Percentiles rank a stretch among this genome's conserved stretches.
These are phyloP conservation scores for Gossypium arboreum DNA, from an alignment of 345 rosid genomes.

Conservation along the genomic window DNA sequence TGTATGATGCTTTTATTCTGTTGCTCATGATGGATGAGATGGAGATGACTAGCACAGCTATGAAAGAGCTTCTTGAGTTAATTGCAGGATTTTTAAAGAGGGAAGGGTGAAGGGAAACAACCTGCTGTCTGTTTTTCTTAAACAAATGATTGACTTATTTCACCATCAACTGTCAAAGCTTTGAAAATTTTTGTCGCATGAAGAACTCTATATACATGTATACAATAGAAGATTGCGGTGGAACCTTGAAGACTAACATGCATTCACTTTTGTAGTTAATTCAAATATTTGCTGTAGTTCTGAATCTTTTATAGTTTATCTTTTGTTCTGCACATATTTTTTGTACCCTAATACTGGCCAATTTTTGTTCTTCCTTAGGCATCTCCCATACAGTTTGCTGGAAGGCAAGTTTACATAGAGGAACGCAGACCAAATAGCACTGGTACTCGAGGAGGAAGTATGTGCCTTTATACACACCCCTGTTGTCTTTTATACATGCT, in stretches of 20 bases:
- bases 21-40: slow-evolving; percentile 1
- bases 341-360: not conserved
- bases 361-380: slow-evolving; percentile 38
- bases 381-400: slow-evolving; percentile 86
- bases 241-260: not conserved
- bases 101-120: not conserved
- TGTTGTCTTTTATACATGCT: not conserved
- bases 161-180: not conserved
- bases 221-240: not conserved
- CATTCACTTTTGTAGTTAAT: not conserved
- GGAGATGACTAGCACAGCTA: not conserved
- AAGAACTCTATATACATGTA: not conserved
- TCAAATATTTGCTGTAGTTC: not conserved
- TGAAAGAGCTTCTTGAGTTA: not conserved
- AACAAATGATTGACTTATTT: not conserved
- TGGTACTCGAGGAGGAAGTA: slow-evolving; percentile 85
- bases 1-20: not conserved
- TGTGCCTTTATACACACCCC: slow-evolving; percentile 17
- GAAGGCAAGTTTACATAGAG: slow-evolving; percentile 83
- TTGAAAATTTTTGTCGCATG: not conserved
- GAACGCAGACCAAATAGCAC: slow-evolving; percentile 90
- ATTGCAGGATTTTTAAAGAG: not conserved
- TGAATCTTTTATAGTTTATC: not conserved
- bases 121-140: not conserved
- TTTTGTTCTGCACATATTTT: not conserved